Evolutionary conservation across 179 eudicot species (phyloP).

Genomic region (Patellifolia procumbens): DNA sequence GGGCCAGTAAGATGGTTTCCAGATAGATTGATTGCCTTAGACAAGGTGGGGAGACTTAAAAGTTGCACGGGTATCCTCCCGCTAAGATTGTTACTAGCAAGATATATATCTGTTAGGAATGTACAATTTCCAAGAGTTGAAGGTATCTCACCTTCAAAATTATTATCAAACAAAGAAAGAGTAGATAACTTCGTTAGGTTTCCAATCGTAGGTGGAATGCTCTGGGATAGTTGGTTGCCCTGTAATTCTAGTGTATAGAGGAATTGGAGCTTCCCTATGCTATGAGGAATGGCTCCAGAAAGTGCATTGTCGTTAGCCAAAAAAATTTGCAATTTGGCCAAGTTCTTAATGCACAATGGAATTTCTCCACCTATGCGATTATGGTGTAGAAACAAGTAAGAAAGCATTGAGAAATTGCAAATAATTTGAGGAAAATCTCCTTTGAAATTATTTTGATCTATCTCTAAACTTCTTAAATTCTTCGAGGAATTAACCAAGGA

Average conservation of each 20-base stretch:
- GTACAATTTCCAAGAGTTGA: conserved; percentile 30
- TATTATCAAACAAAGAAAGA: conserved; percentile 13
- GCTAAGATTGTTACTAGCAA: too few relatives aligned
- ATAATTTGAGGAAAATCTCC: conserved; percentile 5
- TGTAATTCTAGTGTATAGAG: neutral
- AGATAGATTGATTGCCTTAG: too few relatives aligned
- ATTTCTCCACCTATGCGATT: conserved; percentile 32
- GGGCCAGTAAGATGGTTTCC: too few relatives aligned
- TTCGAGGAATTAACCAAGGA: conserved; percentile 31
- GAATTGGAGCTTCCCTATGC: conserved; percentile 25
- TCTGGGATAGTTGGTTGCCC: conserved; percentile 26
- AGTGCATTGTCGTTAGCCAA: conserved; percentile 18
- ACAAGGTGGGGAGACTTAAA: too few relatives aligned
- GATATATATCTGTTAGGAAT: too few relatives aligned
- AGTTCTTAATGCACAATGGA: conserved; percentile 29
- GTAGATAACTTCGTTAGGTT: too few relatives aligned
- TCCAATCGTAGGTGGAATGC: conserved; percentile 32
- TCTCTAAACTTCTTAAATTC: conserved; percentile 6
- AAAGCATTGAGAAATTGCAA: conserved; percentile 36
- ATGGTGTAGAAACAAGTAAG: neutral
- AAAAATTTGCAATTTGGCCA: conserved; percentile 7
- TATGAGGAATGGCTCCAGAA: conserved; percentile 23
- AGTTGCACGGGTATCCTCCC: too few relatives aligned
- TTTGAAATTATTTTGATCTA: conserved; percentile 11
- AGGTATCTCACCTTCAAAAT: conserved; percentile 32